phyloP scores from a whole-genome alignment of 2,329 filamentous ascomycete genomes.

The Epichloe typhina region DNA sequence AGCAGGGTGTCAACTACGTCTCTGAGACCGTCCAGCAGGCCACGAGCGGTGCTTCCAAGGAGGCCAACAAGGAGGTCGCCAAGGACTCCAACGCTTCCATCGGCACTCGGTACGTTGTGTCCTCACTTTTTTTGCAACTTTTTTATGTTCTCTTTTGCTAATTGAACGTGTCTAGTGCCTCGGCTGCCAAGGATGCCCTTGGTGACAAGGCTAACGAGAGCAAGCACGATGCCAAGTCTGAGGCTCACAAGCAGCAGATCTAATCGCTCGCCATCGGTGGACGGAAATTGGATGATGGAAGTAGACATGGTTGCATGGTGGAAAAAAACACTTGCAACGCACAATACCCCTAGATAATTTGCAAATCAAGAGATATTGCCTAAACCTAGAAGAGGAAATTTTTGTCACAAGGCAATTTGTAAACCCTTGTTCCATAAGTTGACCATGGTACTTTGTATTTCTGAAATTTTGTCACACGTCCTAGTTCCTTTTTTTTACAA shows the following conservation, averaged over 20 bases:
- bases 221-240: slow-evolving; percentile 26
- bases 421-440: too few species aligned
- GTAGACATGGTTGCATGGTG: not conserved
- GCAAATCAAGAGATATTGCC: not conserved
- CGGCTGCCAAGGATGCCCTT: slow-evolving; percentile 35
- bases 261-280: slow-evolving; percentile 13
- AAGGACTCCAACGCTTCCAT: slow-evolving; percentile 44
- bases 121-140: not conserved
- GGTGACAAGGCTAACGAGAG: slow-evolving; percentile 32
- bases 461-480: not conserved
- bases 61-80: slow-evolving; percentile 56
- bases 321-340: not conserved
- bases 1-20: slow-evolving; percentile 55
- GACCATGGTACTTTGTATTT: rapidly evolving
- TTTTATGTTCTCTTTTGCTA: not conserved
- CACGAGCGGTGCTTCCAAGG: slow-evolving; percentile 45
- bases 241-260: slow-evolving; percentile 28
- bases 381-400: not conserved
- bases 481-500: slow-evolving; percentile 16
- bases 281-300: not conserved
- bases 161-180: slow-evolving; percentile 20
- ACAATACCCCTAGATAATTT: slow-evolving; percentile 8
- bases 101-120: slow-evolving; percentile 34
- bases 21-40: slow-evolving; percentile 47
- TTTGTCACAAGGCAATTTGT: not conserved